phyloP scores from a whole-genome alignment of 192 early-diverging fungal genomes.

The Coemansia sp. region DNA sequence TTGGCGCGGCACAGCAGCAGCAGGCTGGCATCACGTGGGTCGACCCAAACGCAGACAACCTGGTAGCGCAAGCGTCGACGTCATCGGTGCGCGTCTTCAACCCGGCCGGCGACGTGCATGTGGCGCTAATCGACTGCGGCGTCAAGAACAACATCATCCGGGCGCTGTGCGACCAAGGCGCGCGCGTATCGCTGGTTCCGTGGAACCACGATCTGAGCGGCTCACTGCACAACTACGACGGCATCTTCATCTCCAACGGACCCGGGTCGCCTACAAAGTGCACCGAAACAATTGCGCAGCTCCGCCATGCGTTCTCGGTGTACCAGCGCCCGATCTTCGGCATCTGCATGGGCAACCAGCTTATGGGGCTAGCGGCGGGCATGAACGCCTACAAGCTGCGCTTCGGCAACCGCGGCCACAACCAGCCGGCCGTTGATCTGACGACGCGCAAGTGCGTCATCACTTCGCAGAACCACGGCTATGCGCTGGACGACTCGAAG shows the following conservation, averaged over 20 bases:
- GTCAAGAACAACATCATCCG: slow-evolving; percentile 93
- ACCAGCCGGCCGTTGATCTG: slow-evolving; percentile 86
- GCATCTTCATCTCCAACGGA: slow-evolving; percentile 90
- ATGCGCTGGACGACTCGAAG: slow-evolving; percentile 68
- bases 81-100: slow-evolving; percentile 70
- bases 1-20: slow-evolving; percentile 15
- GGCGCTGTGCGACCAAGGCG: slow-evolving; percentile 75
- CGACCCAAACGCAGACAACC: slow-evolving; percentile 75
- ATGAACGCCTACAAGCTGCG: slow-evolving; percentile 82
- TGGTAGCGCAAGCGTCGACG: slow-evolving; percentile 80
- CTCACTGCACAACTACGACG: slow-evolving; percentile 67
- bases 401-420: slow-evolving; percentile 96
- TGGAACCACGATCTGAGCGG: slow-evolving; percentile 77
- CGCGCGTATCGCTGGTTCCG: slow-evolving; percentile 81
- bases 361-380: slow-evolving; percentile 89
- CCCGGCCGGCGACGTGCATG: slow-evolving; percentile 71
- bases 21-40: slow-evolving; percentile 39
- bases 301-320: slow-evolving; percentile 59
- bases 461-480: slow-evolving; percentile 96
- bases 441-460: slow-evolving; percentile 78
- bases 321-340: slow-evolving; percentile 86
- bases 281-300: slow-evolving; percentile 66
- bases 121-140: slow-evolving; percentile 85
- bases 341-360: slow-evolving; percentile 95
- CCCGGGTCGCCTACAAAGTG: slow-evolving; percentile 78